Evolutionary conservation across 805 yeast species (phyloP), one percentile per base, ranked within the genome.

Genomic region (Maudiozyma bulderi): DNA sequence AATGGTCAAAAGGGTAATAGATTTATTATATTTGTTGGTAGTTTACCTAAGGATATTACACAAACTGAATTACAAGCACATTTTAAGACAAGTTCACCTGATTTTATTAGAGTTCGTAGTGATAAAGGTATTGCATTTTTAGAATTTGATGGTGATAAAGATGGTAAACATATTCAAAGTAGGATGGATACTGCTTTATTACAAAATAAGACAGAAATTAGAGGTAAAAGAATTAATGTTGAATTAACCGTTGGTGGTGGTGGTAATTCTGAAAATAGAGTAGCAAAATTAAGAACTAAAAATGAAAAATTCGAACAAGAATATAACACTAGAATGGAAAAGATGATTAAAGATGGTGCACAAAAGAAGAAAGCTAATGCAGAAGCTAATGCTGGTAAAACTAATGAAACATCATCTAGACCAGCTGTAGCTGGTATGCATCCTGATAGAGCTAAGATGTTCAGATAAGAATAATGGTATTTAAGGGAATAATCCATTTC

Each of bases 231-330:
- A 64, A 90, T 93, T 60, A 93, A 93, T 61, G 97, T 93, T 35
- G 99, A 93, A 65, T 74, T 93, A 58, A 93, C 98, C 2, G 99
- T 88, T 46, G 99, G 99, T 49, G 99, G 99, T 40, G 99, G 99
- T 44, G 97, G 97, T 49, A 91, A 91, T 64, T 81, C 95, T 8
- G 70, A 75, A 50, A 74, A 71, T 40, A 71, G 95, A 60, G 57
- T 78, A 44, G 75, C 77, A 48, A 93, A 93, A 67, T 74, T 93
- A 57, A 78, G 80, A 60, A 77, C 76, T 45, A 91, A 91, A 73
- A 91, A 91, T 64, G 83, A 78, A 43, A 82, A 82, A 59, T 69
- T 90, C 57, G 76, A 75, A 42, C 82, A 74, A 30, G 95, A 90
- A 61, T 76, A 95, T 57, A 75, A 70, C 51, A 77, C 73, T 39